These are phyloP conservation scores for Thraustochytrium striatum DNA, from an alignment of 352 stramenopile species.

Conservation along the genomic window DNA sequence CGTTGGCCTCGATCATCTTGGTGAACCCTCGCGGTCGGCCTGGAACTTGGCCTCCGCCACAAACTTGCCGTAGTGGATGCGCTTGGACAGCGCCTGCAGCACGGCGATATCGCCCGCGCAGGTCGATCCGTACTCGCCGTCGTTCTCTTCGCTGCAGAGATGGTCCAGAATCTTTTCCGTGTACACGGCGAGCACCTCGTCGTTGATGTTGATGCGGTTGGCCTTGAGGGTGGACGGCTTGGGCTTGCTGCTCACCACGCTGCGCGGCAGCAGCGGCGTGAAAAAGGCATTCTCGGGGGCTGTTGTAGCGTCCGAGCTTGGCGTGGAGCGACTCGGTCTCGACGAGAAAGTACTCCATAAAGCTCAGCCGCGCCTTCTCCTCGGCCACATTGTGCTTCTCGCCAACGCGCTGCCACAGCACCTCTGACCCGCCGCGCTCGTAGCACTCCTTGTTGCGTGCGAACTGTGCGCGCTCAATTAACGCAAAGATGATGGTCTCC, in stretches of 20 bases:
- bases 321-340: constrained; percentile 92
- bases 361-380: constrained; percentile 54
- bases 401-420: constrained; percentile 55
- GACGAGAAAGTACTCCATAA: constrained; percentile 94
- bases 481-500: constrained; percentile 99
- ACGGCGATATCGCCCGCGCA: constrained; percentile 68
- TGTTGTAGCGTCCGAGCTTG: constrained; percentile 92
- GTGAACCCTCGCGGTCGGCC: constrained; percentile 77
- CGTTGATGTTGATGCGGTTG: constrained; percentile 95
- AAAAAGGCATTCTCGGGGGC: constrained; percentile 96
- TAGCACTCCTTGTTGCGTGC: constrained; percentile 90
- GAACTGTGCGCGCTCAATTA: constrained; percentile 97
- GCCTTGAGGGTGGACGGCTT: constrained; percentile 78
- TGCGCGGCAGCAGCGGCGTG: constrained; percentile 72
- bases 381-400: not conserved
- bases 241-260: constrained; percentile 71
- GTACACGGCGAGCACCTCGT: constrained; percentile 92
- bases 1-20: constrained; percentile 78
- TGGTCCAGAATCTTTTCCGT: constrained; percentile 81
- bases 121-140: constrained; percentile 78
- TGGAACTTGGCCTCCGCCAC: constrained; percentile 88
- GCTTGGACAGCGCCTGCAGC: constrained; percentile 88
- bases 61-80: constrained; percentile 96
- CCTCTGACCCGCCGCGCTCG: constrained; percentile 69
- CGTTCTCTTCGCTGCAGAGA: constrained; percentile 83